Base-by-base conservation (phyloP, 805 yeast genomes). In the Teunomyces kruisii region DNA sequence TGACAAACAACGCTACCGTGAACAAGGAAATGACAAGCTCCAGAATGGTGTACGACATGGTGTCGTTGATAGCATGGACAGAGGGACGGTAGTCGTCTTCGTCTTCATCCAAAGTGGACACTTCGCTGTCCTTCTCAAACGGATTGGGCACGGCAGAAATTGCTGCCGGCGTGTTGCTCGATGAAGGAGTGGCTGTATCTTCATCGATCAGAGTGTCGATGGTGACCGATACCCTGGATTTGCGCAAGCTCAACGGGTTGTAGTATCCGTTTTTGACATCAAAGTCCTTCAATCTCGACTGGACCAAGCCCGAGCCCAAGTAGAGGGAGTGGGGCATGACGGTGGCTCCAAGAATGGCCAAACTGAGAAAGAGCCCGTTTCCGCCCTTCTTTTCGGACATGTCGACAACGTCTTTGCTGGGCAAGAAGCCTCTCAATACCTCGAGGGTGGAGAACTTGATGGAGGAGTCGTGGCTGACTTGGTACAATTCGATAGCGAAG, bases 271-370 rank as follows among this genome's bases (percentile, higher is more conserved):
- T 63, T 46, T 76, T 73, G 2, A 75, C 54, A 61, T 90, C 97
- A 55, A 72, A 89, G 24, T 88, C 96, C 53, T 76, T 75, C 36
- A 90, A 70, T 51, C 97, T 76, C 17, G 96, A 87, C 61, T 89
- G 95, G 6, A 89, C 97, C 40, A 90, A 70, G 5, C 94, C 92
- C 0, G 94, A 85, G 1, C 96, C 96, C 45, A 90, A 68, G 56
- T 86, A 88, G 40, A 90, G 68, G 1, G 91, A 83, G 59, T 90
- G 96, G 1, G 97, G 97, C 97, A 90, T 90, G 17, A 90, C 96
- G 0, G 96, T 90, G 9, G 97, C 96, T 17, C 97, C 97, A 43
- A 89, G 72, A 40, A 90, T 87, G 19, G 96, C 96, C 53, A 91
- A 72, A 17, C 92, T 80, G 15, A 88, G 68, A 57, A 83, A 89